Conservation (phyloP, 108 stramenopile genomes). For the Nannochloropsis salina region DNA sequence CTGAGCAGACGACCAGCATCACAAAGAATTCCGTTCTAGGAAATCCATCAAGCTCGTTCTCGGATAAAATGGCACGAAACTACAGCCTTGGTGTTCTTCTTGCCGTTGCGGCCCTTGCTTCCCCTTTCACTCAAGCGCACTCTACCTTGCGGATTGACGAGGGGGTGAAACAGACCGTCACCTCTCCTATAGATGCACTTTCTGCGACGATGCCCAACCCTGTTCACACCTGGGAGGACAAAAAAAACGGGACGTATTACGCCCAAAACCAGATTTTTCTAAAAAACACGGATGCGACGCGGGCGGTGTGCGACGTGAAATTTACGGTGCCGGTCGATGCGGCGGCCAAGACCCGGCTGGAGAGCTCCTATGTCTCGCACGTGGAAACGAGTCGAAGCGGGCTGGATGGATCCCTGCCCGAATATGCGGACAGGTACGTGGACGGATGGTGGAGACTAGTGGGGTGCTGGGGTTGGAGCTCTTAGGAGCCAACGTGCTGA, state of each 20-base stretch:
- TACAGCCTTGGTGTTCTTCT: background rate
- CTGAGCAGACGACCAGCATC: background rate
- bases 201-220: background rate
- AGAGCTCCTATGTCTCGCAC: slow-evolving; percentile 10
- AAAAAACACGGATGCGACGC: background rate
- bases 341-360: background rate
- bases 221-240: background rate
- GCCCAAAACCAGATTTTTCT: background rate
- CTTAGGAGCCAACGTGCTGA: too few relatives aligned
- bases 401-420: background rate
- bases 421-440: background rate
- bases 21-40: too few relatives aligned
- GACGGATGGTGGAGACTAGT: too few relatives aligned
- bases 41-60: background rate
- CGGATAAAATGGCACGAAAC: background rate
- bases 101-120: background rate
- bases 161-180: background rate
- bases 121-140: background rate
- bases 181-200: slow-evolving; percentile 3
- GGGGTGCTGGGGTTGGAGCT: too few relatives aligned
- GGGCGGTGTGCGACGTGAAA: background rate
- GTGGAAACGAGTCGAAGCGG: background rate
- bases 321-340: background rate
- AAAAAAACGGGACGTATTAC: slow-evolving; percentile 1
- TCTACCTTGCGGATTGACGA: background rate